A percentile compares a stretch with the other conserved stretches of the same genome.
Evolutionary conservation across 306 rosid species (phyloP).

Genomic region (Malus fusca): DNA sequence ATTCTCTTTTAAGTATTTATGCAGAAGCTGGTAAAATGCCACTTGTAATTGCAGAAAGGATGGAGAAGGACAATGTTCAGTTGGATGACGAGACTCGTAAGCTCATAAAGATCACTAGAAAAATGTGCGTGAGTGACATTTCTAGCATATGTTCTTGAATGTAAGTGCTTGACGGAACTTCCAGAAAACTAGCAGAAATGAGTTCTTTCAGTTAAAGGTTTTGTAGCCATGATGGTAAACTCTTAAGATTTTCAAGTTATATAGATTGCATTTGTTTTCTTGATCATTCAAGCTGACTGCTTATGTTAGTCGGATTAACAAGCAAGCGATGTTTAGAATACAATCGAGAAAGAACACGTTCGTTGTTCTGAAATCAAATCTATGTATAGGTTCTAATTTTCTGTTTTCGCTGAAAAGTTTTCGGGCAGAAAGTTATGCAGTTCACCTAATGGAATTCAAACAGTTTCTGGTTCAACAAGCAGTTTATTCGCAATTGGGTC

Average conservation of each 20-base stretch:
- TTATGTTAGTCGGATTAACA: neutral
- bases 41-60: conserved; percentile 63
- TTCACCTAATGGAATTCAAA: neutral
- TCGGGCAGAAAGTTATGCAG: neutral
- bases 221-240: neutral
- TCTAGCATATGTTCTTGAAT: conserved; percentile 27
- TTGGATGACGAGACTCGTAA: conserved; percentile 60
- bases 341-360: neutral
- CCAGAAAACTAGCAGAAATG: neutral
- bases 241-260: neutral
- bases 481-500: neutral
- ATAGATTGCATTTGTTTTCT: neutral
- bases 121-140: conserved; percentile 64
- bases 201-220: neutral
- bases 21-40: conserved; percentile 85
- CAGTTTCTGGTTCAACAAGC: neutral
- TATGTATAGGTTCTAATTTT: neutral
- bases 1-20: conserved; percentile 52
- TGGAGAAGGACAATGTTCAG: conserved; percentile 64
- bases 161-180: neutral
- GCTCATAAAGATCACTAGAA: conserved; percentile 56
- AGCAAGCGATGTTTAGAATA: neutral
- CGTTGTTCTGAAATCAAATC: neutral
- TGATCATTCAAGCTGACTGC: neutral
- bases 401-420: neutral